Conservation (phyloP, 2,329 filamentous ascomycete genomes). For the Lasiodiplodia theobromae region DNA sequence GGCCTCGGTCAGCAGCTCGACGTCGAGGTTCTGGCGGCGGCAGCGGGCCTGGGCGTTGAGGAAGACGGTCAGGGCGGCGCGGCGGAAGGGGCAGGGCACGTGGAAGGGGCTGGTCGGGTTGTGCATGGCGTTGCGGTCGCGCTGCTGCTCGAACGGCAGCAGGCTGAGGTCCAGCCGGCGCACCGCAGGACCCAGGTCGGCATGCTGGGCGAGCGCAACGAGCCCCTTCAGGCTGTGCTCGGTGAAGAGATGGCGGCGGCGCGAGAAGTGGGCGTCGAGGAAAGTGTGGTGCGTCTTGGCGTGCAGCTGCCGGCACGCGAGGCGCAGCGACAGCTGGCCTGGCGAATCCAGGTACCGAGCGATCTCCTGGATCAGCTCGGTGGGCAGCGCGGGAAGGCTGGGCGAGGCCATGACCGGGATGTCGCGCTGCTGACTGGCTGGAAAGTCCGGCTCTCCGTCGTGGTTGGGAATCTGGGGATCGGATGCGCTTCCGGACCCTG, state of each 20-base stretch:
- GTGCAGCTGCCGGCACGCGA: background rate
- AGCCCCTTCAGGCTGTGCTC: background rate
- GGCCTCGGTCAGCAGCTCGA: background rate
- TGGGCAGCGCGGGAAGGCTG: background rate
- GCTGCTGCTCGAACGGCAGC: conserved; percentile 3
- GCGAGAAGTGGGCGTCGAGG: background rate
- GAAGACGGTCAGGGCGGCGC: background rate
- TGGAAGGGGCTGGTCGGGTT: background rate
- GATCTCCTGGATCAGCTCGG: conserved; percentile 17
- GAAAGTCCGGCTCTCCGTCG: background rate
- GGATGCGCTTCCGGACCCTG: background rate
- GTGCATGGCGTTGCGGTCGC: conserved; percentile 5
- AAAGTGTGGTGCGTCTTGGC: conserved; percentile 20
- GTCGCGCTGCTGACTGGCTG: background rate
- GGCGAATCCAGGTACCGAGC: background rate
- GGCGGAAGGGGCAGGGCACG: background rate
- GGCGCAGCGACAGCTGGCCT: background rate
- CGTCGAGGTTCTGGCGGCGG: background rate
- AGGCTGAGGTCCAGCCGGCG: background rate
- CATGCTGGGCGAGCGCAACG: background rate
- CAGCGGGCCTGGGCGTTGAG: background rate
- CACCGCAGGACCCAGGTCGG: background rate
- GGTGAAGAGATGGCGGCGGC: conserved; percentile 8
- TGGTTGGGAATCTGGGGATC: background rate
- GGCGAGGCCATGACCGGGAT: background rate